These are phyloP conservation scores for Ligustrum vulgare DNA, from an alignment of 257 asterid species.

Conservation along the genomic window DNA sequence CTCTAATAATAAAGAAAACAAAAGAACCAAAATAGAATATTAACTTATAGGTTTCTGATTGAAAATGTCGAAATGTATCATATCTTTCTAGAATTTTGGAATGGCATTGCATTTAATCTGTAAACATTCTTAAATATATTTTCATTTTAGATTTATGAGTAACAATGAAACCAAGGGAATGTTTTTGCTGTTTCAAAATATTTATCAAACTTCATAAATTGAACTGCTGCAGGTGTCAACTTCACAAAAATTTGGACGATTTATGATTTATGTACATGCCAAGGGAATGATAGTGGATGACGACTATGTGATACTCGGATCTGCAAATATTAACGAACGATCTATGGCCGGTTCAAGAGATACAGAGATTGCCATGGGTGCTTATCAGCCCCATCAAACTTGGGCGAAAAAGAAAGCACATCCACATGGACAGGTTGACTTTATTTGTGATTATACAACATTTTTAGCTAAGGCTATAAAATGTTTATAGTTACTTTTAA, in stretches of 20 bases:
- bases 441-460: neutral
- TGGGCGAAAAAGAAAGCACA: constrained; percentile 53
- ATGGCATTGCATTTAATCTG: too few relatives aligned
- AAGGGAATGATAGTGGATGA: constrained; percentile 89
- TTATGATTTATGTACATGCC: constrained; percentile 83
- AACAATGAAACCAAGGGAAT: neutral
- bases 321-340: constrained; percentile 82
- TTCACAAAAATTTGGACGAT: constrained; percentile 54
- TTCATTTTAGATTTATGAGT: neutral
- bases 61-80: neutral
- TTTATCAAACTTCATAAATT: neutral
- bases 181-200: neutral
- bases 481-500: too few relatives aligned
- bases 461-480: neutral
- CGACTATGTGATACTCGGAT: constrained; percentile 72
- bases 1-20: too few relatives aligned
- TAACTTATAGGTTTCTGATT: neutral
- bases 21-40: too few relatives aligned
- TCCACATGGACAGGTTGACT: constrained; percentile 70
- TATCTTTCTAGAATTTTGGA: too few relatives aligned
- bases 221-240: constrained; percentile 31
- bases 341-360: constrained; percentile 92
- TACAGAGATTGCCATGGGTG: constrained; percentile 90
- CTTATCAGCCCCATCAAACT: constrained; percentile 74
- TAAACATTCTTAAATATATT: too few relatives aligned